phyloP scores from a whole-genome alignment of 176 grass and related monocot species.

The Cenchrus fungigraminus region DNA sequence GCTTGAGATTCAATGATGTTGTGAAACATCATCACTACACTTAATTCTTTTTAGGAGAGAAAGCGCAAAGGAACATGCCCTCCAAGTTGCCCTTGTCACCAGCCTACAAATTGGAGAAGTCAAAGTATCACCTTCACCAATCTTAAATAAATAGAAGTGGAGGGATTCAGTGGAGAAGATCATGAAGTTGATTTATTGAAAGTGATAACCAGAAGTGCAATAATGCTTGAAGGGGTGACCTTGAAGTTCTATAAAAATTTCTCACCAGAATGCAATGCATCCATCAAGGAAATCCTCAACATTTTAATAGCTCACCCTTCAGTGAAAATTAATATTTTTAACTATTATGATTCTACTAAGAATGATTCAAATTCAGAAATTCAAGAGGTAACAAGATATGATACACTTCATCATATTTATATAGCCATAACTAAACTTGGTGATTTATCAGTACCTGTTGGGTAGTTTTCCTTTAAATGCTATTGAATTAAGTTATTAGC shows the following conservation, averaged over 20 bases:
- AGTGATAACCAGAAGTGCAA: background rate
- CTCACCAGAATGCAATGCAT: background rate
- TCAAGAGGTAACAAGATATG: background rate
- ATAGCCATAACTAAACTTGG: no score
- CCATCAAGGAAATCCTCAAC: background rate
- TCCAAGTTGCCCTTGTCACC: background rate
- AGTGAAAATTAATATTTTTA: background rate
- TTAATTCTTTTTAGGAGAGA: background rate
- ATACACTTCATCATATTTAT: background rate
- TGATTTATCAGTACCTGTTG: no score
- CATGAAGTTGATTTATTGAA: constrained; percentile 13
- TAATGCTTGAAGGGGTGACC: background rate
- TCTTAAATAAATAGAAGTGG: constrained; percentile 8
- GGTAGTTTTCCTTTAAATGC: no score
- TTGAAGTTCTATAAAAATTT: background rate
- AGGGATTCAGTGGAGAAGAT: background rate
- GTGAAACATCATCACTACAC: background rate
- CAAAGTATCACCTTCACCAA: background rate
- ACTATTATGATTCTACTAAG: background rate
- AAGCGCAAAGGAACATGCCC: background rate
- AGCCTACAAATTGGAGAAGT: background rate
- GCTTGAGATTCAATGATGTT: background rate
- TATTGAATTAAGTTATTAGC: no score
- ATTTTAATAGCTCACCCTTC: constrained; percentile 8
- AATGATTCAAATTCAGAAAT: background rate